A percentile compares a stretch with the other conserved stretches of the same genome.
Evolutionary conservation across 495 filamentous ascomycete genomes (phyloP).

Genomic region (Evansstolkia leycettana): DNA sequence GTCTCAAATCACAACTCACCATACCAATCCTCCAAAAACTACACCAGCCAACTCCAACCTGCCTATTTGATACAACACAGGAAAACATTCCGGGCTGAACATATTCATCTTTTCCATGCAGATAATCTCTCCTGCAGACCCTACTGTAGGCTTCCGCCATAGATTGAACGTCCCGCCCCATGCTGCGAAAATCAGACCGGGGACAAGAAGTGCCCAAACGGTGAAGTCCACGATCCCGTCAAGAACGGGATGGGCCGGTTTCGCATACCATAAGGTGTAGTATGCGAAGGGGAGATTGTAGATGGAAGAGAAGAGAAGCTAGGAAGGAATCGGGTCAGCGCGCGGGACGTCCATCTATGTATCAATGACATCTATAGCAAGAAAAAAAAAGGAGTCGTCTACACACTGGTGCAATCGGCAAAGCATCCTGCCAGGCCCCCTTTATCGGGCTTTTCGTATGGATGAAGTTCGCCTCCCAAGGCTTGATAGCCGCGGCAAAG

Average conservation of each 20-base stretch:
- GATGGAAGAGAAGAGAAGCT: neutral
- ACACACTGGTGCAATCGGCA: conserved; percentile 5
- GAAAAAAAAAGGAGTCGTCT: no score
- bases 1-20: conserved; percentile 1
- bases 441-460: conserved; percentile 2
- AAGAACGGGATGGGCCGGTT: neutral
- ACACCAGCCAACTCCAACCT: conserved; percentile 3
- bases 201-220: conserved; percentile 2
- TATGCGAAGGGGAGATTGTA: conserved; percentile 1
- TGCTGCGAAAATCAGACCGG: conserved; percentile 3
- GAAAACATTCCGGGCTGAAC: conserved; percentile 4
- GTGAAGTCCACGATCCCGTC: conserved; percentile 4
- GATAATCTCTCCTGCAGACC: neutral
- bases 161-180: conserved; percentile 6
- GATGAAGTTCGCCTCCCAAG: conserved; percentile 4
- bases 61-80: conserved; percentile 2
- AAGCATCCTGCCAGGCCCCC: conserved; percentile 7
- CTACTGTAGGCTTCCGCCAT: conserved; percentile 1
- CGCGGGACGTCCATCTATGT: no score
- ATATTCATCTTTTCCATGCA: neutral
- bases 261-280: no score
- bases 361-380: no score
- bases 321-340: no score
- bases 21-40: conserved; percentile 3
- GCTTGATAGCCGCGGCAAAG: conserved; percentile 4